Conservation (phyloP, 176 grass and related monocot species). For the Poa annua region DNA sequence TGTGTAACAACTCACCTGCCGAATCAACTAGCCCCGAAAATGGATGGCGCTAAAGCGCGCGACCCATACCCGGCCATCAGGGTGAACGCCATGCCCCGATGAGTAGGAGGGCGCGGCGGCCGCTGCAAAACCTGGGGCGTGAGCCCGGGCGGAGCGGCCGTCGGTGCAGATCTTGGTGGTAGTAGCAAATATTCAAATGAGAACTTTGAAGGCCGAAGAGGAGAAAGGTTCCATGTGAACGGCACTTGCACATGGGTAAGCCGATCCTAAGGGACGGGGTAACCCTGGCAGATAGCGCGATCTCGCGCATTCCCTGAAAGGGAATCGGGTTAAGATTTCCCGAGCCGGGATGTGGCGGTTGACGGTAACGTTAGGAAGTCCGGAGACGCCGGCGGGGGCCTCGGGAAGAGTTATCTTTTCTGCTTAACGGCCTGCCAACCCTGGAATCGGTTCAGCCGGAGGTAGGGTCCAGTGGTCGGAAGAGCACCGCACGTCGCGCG, state of each 20-base stretch:
- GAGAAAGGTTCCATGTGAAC: constrained; percentile 85
- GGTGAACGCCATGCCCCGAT: too few species aligned
- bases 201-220: constrained; percentile 81
- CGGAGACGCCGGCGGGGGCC: constrained; percentile 58
- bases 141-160: constrained; percentile 53
- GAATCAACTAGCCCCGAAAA: constrained; percentile 84
- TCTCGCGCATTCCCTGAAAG: constrained; percentile 19
- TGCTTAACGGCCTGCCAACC: constrained; percentile 74
- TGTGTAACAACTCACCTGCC: constrained; percentile 85
- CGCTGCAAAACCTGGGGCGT: too few species aligned
- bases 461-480: constrained; percentile 69
- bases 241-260: constrained; percentile 77
- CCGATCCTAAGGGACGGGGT: constrained; percentile 72
- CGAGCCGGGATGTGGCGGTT: constrained; percentile 58
- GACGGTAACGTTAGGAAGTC: constrained; percentile 64
- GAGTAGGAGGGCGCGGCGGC: too few species aligned
- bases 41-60: constrained; percentile 61
- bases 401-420: constrained; percentile 74
- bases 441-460: constrained; percentile 75
- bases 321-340: constrained; percentile 45
- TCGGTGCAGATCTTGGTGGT: constrained; percentile 68
- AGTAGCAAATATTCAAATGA: constrained; percentile 87
- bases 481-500: constrained; percentile 73
- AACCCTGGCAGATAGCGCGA: constrained; percentile 56
- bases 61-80: not conserved